These are phyloP conservation scores for Mycena epipterygia DNA, from an alignment of 768 basidiomycete genomes.

Conservation along the genomic window DNA sequence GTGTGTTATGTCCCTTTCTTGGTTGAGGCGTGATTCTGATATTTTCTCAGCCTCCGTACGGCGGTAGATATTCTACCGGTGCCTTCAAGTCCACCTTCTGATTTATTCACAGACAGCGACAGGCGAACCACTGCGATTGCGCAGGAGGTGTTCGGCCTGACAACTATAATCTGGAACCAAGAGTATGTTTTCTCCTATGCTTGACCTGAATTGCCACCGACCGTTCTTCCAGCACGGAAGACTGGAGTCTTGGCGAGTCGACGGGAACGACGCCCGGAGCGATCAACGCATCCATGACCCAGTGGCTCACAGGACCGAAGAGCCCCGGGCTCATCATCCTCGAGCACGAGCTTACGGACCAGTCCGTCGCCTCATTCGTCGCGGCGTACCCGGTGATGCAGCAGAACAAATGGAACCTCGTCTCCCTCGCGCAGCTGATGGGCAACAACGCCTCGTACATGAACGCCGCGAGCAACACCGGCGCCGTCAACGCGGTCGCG, in stretches of 20 bases:
- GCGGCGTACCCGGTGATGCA: conserved; percentile 73
- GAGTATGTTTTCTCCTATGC: conserved; percentile 64
- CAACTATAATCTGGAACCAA: conserved; percentile 90
- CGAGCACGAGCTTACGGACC: conserved; percentile 83
- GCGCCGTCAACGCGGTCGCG: too few relatives aligned
- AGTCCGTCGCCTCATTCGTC: conserved; percentile 76
- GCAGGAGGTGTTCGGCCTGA: conserved; percentile 75
- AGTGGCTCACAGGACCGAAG: conserved; percentile 64
- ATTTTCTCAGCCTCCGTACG: conserved; percentile 24
- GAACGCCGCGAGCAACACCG: conserved; percentile 56
- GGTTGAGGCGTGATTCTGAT: neutral
- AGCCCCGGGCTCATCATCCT: conserved; percentile 46
- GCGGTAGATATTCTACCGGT: neutral
- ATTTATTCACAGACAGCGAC: conserved; percentile 19
- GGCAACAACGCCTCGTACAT: conserved; percentile 58
- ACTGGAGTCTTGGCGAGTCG: conserved; percentile 77
- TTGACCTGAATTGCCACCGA: conserved; percentile 38
- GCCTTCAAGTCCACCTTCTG: neutral
- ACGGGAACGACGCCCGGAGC: conserved; percentile 56
- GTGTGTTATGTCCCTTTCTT: neutral
- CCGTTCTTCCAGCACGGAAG: conserved; percentile 68
- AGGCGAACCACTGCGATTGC: conserved; percentile 87
- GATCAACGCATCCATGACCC: conserved; percentile 63
- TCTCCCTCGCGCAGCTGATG: conserved; percentile 64
- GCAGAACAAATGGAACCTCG: conserved; percentile 78